phyloP scores from a whole-genome alignment of 2,329 filamentous ascomycete species.

The Ophiostoma tasmaniense region DNA sequence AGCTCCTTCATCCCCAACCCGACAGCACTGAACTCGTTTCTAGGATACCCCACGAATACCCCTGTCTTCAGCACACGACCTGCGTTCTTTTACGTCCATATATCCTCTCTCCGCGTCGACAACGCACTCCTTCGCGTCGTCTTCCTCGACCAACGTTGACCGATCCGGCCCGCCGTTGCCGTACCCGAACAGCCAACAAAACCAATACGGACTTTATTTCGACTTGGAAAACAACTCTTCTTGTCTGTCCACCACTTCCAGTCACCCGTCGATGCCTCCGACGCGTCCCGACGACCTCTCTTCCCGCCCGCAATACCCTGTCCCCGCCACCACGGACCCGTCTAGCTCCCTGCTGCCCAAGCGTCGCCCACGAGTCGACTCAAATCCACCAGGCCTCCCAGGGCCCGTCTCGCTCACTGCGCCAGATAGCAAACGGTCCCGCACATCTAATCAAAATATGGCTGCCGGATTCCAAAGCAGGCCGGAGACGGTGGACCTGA shows the following conservation, averaged over 20 bases:
- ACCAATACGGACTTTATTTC: not conserved
- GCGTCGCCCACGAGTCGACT: slow-evolving; percentile 27
- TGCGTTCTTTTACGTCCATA: not conserved
- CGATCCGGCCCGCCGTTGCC: not conserved
- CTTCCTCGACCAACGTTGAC: not conserved
- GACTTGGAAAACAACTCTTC: not conserved
- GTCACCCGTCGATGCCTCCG: slow-evolving; percentile 23
- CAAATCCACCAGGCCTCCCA: slow-evolving; percentile 18
- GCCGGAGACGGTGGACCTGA: slow-evolving; percentile 38
- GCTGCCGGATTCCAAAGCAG: slow-evolving; percentile 30
- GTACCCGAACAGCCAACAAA: not conserved
- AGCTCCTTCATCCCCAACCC: not conserved
- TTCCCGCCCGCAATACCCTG: not conserved
- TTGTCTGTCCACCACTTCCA: not conserved
- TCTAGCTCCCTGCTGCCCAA: slow-evolving; percentile 57
- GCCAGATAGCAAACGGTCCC: not conserved
- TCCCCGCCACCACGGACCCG: slow-evolving; percentile 29
- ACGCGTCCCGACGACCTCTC: slow-evolving; percentile 13
- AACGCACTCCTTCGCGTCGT: not conserved
- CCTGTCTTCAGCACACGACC: not conserved
- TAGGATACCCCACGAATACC: not conserved
- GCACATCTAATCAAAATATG: slow-evolving; percentile 20
- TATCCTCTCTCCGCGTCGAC: not conserved
- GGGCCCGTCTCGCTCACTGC: slow-evolving; percentile 7
- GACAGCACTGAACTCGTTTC: not conserved